Evolutionary conservation across 2,329 filamentous ascomycete genomes (phyloP).

Genomic region (Epichloe glyceriae): DNA sequence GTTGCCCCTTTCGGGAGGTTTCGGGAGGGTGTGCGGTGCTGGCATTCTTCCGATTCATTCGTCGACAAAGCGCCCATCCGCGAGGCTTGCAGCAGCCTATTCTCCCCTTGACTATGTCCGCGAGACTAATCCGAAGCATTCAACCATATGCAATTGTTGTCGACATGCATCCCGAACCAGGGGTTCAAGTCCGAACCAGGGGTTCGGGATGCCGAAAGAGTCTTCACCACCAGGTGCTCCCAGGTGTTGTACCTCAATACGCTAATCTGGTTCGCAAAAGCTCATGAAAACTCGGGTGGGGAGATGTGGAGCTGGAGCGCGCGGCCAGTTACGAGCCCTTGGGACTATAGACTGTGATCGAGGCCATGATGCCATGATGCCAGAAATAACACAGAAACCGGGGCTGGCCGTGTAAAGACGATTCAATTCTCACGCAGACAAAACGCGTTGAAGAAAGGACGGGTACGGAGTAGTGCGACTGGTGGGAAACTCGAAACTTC

Average conservation of each 20-base stretch:
- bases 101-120: neutral
- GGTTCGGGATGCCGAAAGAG: neutral
- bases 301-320: neutral
- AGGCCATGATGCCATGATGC: neutral
- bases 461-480: neutral
- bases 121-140: neutral
- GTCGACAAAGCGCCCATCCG: neutral
- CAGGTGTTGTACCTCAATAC: neutral
- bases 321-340: neutral
- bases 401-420: neutral
- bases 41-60: constrained; percentile 6
- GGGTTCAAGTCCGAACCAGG: neutral
- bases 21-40: constrained; percentile 1
- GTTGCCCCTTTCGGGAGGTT: constrained; percentile 2
- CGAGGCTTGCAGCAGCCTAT: neutral
- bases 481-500: neutral
- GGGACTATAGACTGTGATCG: neutral
- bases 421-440: neutral
- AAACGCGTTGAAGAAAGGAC: neutral
- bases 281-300: neutral
- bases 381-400: neutral
- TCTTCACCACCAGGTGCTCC: neutral
- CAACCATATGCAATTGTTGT: neutral
- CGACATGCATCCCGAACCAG: neutral
- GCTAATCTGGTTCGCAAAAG: no score